phyloP scores from a whole-genome alignment of 768 basidiomycete species.

The Lanmaoa rubissima region DNA sequence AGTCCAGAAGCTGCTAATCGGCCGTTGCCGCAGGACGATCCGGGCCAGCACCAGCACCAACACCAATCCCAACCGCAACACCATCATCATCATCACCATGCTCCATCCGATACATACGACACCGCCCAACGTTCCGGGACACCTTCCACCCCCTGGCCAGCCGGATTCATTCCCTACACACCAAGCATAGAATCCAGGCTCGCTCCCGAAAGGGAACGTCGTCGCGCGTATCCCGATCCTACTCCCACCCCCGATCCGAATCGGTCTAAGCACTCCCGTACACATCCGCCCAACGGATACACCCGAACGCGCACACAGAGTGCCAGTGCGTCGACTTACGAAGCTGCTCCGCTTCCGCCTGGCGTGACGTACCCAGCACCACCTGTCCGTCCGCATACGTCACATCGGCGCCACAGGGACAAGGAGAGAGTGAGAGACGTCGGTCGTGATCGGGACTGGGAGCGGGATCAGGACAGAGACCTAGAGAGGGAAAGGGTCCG shows the following conservation, averaged over 20 bases:
- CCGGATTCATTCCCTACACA: conserved; percentile 19
- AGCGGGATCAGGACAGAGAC: not conserved
- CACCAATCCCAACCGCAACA: not conserved
- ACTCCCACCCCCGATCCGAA: not conserved
- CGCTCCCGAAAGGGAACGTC: conserved; percentile 1
- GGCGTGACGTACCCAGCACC: conserved; percentile 29
- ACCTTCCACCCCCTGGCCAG: conserved; percentile 12
- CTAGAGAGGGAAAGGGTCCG: not conserved
- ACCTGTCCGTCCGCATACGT: conserved; percentile 25
- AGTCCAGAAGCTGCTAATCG: conserved; percentile 41
- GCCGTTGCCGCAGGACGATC: conserved; percentile 23
- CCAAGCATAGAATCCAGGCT: not conserved
- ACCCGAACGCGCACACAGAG: conserved; percentile 14
- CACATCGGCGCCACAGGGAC: conserved; percentile 15
- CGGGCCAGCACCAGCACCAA: not conserved
- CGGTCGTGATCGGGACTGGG: conserved; percentile 1
- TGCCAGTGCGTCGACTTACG: conserved; percentile 21
- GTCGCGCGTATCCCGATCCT: not conserved
- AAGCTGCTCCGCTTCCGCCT: conserved; percentile 25
- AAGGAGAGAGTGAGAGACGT: not conserved
- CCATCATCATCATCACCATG: not conserved
- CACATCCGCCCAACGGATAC: not conserved
- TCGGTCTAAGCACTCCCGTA: not conserved
- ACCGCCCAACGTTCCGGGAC: conserved; percentile 9
- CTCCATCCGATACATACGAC: not conserved